phyloP scores from a whole-genome alignment of 805 yeast species.

The Dipodascus geniculatus region DNA sequence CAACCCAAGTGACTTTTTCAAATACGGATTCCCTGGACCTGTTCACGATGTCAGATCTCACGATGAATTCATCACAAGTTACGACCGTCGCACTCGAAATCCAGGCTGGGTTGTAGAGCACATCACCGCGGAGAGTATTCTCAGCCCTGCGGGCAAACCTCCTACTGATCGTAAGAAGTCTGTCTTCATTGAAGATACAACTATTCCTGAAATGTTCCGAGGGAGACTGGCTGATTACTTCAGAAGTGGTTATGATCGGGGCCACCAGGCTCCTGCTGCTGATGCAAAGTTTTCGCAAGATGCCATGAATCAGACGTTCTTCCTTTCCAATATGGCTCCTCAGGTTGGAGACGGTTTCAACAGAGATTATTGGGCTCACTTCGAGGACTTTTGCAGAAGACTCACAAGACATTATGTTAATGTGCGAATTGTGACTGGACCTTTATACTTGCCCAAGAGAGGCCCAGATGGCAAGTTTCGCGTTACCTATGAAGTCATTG shows the following conservation, averaged over 20 bases:
- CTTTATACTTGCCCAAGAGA: constrained; percentile 72
- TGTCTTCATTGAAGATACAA: constrained; percentile 77
- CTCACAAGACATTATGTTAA: constrained; percentile 58
- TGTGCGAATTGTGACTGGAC: constrained; percentile 88
- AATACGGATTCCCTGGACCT: constrained; percentile 94
- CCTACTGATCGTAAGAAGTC: constrained; percentile 65
- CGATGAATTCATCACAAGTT: constrained; percentile 73
- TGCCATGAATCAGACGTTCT: constrained; percentile 94
- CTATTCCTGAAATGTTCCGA: constrained; percentile 64
- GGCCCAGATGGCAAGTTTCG: constrained; percentile 76
- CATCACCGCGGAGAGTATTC: constrained; percentile 60
- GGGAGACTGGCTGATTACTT: constrained; percentile 75
- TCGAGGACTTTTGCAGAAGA: constrained; percentile 78
- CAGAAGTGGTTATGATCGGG: constrained; percentile 92
- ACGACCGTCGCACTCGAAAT: constrained; percentile 70
- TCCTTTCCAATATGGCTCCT: constrained; percentile 83
- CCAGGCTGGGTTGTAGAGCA: constrained; percentile 79
- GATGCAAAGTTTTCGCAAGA: constrained; percentile 81
- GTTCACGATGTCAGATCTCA: constrained; percentile 68
- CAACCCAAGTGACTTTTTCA: constrained; percentile 15
- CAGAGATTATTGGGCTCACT: constrained; percentile 95
- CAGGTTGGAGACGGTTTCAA: constrained; percentile 98
- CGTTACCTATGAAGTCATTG: constrained; percentile 85
- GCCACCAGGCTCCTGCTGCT: constrained; percentile 97
- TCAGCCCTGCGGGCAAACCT: constrained; percentile 27